Base-by-base conservation (phyloP, 1,284 basidiomycete species). In the Grifola frondosa region DNA sequence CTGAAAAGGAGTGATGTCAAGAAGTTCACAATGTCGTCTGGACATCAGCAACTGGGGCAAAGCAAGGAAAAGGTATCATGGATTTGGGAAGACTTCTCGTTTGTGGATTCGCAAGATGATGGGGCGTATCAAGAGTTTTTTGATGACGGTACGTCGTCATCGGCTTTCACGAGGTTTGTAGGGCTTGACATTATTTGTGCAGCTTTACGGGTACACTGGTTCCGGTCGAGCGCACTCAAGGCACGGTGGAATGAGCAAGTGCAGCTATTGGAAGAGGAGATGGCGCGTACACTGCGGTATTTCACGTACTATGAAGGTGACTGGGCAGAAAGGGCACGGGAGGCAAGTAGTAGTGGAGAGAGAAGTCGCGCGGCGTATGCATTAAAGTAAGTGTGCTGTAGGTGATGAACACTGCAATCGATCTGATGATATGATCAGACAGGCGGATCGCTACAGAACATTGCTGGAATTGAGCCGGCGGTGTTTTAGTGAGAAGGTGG, bases 61-160 rank as follows among this genome's bases (percentile, higher is more conserved):
- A 49, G 44, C 40, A 44, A 32, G 25, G 28, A 30, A 30, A 15
- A 13, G 15, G 21, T 35, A 9, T 47, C 50, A 7, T 55, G 53
- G 53, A 49, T 55, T 19, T 55, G 53, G 53, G 44, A 46, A 15
- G 35, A 43, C 8, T 24, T 48, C 4, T 25, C 24, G 1, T 52
- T 47, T 16, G 12, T 44, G 4, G 30, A 43, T 12, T 23, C 32
- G 12, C 16, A 45, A 11, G 30, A 21, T 6, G 43, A 49, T 16
- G 31, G 15, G 2, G 20, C 28, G 20, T 24, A 47, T 16, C 15
- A 44, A 15, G 25, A 33, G 4, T 49, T 46, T 25, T 31, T 40
- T 10, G 22, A 44, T 3, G 50, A 48, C 24, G 43, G 53, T 45
- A 28, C 11, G 41, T 26, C 5, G 32, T 12, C n/a, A n/a, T n/a